These are phyloP conservation scores for Davidsoniella eucalypti DNA, from an alignment of 2,329 filamentous ascomycete species.

Conservation along the genomic window DNA sequence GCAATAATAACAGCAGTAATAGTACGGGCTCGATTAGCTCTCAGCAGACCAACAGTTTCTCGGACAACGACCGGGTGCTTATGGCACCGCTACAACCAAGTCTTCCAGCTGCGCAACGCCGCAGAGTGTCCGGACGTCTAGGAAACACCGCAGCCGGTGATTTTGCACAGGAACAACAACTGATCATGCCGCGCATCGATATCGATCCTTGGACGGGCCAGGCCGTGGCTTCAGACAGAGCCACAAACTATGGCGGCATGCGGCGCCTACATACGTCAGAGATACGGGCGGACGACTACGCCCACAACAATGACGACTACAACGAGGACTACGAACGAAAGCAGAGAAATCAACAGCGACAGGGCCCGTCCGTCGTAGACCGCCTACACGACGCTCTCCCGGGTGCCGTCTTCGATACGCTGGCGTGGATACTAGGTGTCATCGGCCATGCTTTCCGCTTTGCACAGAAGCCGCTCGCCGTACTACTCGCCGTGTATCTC, in stretches of 20 bases:
- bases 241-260: not conserved
- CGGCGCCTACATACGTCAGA: not conserved
- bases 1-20: not conserved
- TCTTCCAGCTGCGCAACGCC: not conserved
- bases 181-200: not conserved
- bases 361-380: slow-evolving; percentile 14
- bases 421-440: slow-evolving; percentile 37
- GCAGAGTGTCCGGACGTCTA: not conserved
- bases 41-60: not conserved
- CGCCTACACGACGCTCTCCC: slow-evolving; percentile 23
- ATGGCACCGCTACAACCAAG: slow-evolving; percentile 1
- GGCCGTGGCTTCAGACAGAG: not conserved
- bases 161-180: slow-evolving; percentile 11
- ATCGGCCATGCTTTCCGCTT: slow-evolving; percentile 42
- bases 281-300: not conserved
- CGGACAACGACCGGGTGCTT: not conserved
- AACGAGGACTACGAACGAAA: too few species aligned
- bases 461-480: slow-evolving; percentile 46
- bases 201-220: not conserved
- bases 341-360: not conserved
- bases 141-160: slow-evolving; percentile 1
- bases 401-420: slow-evolving; percentile 22
- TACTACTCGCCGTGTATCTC: slow-evolving; percentile 44
- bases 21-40: not conserved
- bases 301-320: not conserved